Percentiles rank a stretch among this genome's conserved stretches.
Evolutionary conservation across 257 asterid species (phyloP).

Genomic region (Salvia rosmarinus): DNA sequence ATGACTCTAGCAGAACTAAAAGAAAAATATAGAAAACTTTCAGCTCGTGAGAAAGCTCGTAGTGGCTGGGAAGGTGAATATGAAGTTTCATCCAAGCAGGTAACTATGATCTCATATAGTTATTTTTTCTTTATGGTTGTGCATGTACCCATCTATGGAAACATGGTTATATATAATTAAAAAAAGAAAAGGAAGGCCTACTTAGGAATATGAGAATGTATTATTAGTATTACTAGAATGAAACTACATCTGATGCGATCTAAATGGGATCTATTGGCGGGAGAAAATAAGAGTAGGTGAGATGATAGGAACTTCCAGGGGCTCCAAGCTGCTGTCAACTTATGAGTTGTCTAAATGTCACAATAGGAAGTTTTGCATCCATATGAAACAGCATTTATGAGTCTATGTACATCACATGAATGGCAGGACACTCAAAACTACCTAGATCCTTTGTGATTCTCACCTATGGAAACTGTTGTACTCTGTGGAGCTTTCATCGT

Average conservation of each 20-base stretch:
- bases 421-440: no score
- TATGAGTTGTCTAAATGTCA: background rate
- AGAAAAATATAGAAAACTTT: slow-evolving; percentile 78
- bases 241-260: background rate
- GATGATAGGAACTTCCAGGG: background rate
- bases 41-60: slow-evolving; percentile 68
- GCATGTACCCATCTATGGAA: background rate
- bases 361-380: no score
- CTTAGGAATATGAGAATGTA: background rate
- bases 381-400: no score
- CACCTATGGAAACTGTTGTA: no score
- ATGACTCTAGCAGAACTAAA: slow-evolving; percentile 81
- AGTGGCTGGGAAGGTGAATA: slow-evolving; percentile 90
- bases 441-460: no score
- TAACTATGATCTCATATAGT: slow-evolving; percentile 31
- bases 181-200: no score
- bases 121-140: slow-evolving; percentile 5
- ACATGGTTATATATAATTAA: background rate
- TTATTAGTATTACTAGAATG: background rate
- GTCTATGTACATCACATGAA: no score
- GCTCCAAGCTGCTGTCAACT: slow-evolving; percentile 6
- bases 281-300: slow-evolving; percentile 17
- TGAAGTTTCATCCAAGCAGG: slow-evolving; percentile 85
- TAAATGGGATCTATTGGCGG: slow-evolving; percentile 5
- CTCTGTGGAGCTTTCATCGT: no score